phyloP scores from a whole-genome alignment of 176 grass and related monocot genomes.

The Rhynchospora breviuscula region DNA sequence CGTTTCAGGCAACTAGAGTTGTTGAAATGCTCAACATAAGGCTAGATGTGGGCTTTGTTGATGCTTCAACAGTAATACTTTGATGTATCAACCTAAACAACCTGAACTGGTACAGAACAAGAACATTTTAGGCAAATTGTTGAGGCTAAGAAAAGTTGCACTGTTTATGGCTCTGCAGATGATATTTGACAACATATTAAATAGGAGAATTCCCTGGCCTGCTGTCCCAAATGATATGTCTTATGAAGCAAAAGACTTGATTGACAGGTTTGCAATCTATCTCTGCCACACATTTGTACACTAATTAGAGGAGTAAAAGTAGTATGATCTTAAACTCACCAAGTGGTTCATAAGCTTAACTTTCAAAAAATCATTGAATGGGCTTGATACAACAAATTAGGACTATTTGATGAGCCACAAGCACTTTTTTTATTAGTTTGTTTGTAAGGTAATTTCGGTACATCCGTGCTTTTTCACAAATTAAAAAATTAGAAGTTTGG shows the following conservation, averaged over 20 bases:
- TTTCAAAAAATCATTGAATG: not conserved
- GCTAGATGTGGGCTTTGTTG: not conserved
- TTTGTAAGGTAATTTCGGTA: not conserved
- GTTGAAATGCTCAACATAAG: slow-evolving; percentile 4
- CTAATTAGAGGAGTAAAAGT: not conserved
- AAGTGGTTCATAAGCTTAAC: not conserved
- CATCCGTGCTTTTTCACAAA: not conserved
- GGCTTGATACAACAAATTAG: not conserved
- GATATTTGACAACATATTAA: slow-evolving; percentile 45
- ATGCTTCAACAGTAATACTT: not conserved
- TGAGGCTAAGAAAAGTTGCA: not conserved
- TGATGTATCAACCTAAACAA: not conserved
- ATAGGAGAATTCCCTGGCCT: slow-evolving; percentile 41
- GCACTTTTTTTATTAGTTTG: not conserved
- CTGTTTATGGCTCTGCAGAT: slow-evolving; percentile 29
- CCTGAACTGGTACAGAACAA: not conserved
- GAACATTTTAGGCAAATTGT: not conserved
- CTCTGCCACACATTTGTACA: not conserved
- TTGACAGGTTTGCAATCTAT: slow-evolving; percentile 34
- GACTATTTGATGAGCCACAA: not conserved
- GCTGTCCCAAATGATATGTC: slow-evolving; percentile 31
- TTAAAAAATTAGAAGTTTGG: not conserved
- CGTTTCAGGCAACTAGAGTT: not conserved
- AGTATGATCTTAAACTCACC: not conserved
- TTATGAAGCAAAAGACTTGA: slow-evolving; percentile 36